Evolutionary conservation across 2,329 filamentous ascomycete genomes (phyloP).

Genomic region (Torrubiella hemipterigena): DNA sequence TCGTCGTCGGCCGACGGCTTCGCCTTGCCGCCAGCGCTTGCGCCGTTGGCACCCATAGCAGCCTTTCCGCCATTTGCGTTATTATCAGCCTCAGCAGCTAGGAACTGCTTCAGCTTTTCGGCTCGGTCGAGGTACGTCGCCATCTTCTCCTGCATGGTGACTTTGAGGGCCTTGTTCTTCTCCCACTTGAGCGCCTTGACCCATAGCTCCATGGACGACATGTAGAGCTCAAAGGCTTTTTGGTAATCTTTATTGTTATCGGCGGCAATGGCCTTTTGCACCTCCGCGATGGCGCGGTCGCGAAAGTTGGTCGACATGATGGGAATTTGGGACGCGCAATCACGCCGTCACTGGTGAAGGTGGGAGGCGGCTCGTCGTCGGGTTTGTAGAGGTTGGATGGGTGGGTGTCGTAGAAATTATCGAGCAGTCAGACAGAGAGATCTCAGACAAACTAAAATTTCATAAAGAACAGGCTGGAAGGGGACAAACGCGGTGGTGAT

Average conservation of each 20-base stretch:
- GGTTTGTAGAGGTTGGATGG: too few relatives aligned
- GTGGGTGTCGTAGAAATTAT: too few relatives aligned
- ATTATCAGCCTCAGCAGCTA: slow-evolving; percentile 64
- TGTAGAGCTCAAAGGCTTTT: slow-evolving; percentile 93
- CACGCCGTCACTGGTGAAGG: slow-evolving; percentile 4
- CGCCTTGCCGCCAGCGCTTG: slow-evolving; percentile 46
- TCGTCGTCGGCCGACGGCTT: slow-evolving; percentile 66
- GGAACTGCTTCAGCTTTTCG: slow-evolving; percentile 90
- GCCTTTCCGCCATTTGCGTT: slow-evolving; percentile 53
- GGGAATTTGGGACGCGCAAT: slow-evolving; percentile 10
- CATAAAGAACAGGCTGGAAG: too few relatives aligned
- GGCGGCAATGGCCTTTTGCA: slow-evolving; percentile 94
- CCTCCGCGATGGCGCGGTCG: slow-evolving; percentile 88
- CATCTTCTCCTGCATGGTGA: slow-evolving; percentile 92
- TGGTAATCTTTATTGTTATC: slow-evolving; percentile 96
- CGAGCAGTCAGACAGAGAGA: too few relatives aligned
- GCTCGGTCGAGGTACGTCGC: slow-evolving; percentile 97
- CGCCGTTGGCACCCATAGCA: slow-evolving; percentile 57
- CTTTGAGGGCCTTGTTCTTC: slow-evolving; percentile 94
- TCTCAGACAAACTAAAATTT: too few relatives aligned
- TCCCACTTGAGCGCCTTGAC: slow-evolving; percentile 99
- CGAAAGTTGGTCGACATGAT: slow-evolving; percentile 94
- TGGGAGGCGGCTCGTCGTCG: neutral
- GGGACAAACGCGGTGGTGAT: too few relatives aligned
- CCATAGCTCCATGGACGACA: slow-evolving; percentile 90